phyloP scores from a whole-genome alignment of 441 rosid species.

The Euphorbia schlechtendalii region DNA sequence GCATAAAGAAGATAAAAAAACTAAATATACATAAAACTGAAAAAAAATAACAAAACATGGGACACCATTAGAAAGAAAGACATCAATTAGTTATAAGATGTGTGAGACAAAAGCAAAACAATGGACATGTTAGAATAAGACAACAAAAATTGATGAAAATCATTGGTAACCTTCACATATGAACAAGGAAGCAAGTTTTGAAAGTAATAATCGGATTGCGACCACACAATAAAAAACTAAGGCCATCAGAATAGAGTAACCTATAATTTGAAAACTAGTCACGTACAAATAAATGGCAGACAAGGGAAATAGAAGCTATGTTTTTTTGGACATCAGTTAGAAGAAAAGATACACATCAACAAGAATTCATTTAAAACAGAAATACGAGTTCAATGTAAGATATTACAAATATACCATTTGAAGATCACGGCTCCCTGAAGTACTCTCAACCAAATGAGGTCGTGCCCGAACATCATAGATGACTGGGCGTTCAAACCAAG shows the following conservation, averaged over 20 bases:
- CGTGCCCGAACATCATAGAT: constrained; percentile 91
- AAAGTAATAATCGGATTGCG: background rate
- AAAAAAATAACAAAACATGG: too few relatives aligned
- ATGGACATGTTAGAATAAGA: background rate
- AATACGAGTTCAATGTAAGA: background rate
- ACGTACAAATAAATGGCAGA: background rate
- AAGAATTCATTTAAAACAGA: background rate
- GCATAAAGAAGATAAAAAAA: background rate
- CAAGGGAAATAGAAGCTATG: background rate
- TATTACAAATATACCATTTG: constrained; percentile 55
- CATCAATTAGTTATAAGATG: background rate
- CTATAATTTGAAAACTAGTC: background rate
- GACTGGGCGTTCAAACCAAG: constrained; percentile 83
- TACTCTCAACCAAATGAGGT: constrained; percentile 85
- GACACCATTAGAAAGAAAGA: too few relatives aligned
- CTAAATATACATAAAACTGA: too few relatives aligned
- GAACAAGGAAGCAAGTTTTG: background rate
- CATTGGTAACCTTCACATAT: background rate
- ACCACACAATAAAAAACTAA: background rate
- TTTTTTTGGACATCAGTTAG: background rate
- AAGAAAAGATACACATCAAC: background rate
- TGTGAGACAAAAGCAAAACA: background rate
- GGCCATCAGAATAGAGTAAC: background rate
- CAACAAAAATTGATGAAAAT: background rate
- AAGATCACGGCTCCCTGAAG: constrained; percentile 93